Evolutionary conservation across 768 basidiomycete genomes (phyloP).

Genomic region (Neoboletus subvelutipes): DNA sequence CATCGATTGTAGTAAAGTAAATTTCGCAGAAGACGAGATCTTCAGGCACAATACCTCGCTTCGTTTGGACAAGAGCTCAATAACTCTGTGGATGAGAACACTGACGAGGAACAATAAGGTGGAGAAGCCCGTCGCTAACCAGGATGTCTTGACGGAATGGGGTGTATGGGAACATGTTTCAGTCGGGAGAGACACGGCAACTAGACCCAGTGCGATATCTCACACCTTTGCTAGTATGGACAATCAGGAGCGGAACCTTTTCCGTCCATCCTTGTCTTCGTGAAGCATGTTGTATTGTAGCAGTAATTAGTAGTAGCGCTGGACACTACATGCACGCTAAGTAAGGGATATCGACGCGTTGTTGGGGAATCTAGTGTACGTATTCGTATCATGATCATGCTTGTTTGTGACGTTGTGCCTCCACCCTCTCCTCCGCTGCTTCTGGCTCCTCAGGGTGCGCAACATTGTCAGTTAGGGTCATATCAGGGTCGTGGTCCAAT

Average conservation of each 20-base stretch:
- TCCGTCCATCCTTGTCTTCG: neutral
- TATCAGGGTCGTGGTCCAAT: no score
- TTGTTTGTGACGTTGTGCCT: no score
- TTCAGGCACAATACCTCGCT: constrained; percentile 9
- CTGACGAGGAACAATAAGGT: neutral
- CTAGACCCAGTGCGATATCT: neutral
- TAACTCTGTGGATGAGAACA: constrained; percentile 2
- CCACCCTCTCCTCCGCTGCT: no score
- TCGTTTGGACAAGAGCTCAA: constrained; percentile 5
- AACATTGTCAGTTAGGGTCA: no score
- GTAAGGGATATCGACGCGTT: no score
- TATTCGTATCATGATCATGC: no score
- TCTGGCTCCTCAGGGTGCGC: no score
- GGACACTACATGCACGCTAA: neutral
- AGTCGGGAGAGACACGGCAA: neutral
- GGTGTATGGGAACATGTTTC: constrained; percentile 21
- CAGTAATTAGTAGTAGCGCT: neutral
- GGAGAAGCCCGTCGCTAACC: neutral
- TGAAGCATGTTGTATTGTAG: neutral
- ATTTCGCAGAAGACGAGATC: constrained; percentile 4
- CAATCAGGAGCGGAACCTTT: neutral
- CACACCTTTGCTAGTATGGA: neutral
- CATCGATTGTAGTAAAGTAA: constrained; percentile 24
- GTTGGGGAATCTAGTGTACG: no score
- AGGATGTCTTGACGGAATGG: constrained; percentile 22